Base-by-base conservation (phyloP, 192 early-diverging fungal genomes). In the Spizellomyces punctatus region DNA sequence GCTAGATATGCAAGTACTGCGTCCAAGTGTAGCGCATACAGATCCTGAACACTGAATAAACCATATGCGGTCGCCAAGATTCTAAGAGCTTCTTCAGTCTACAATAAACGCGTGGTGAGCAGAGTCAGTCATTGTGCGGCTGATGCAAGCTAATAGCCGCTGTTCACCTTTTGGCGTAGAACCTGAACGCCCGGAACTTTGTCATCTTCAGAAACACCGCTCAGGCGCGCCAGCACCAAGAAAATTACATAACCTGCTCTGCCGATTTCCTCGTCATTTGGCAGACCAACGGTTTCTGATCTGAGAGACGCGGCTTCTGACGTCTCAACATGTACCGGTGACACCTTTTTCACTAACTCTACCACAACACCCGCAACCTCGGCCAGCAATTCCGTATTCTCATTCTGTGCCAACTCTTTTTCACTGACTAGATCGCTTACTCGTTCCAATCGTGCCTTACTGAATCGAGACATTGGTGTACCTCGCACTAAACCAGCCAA, bases 401-500 rank as follows among this genome's bases (percentile, higher is more conserved):
- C 85, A 49, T 68, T 84, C 16, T 68, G 46, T 22, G 73, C 42
- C 14, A 83, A 43, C 36, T 87, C 85, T 16, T 54, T 47, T n/a
- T 83, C 83, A 14, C 57, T 14, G 14, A 87, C 64, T 1, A 66
- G 7, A 10, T 71, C 67, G 6, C 68, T 46, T 21, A 86, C 22
- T 10, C 57, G 19, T 43, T 66, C 50, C 22, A 75, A 8, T 64
- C 55, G 45, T 19, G 57, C 9, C 46, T 8, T 41, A 17, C 21
- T 27, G 76, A 50, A 9, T 10, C 54, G 42, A 12, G 60, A 17
- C 10, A 57, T 22, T 21, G 76, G 58, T n/a, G 78, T 74, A 7
- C 85, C 85, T 42, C 52, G n/a, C n/a, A 87, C 10, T 12, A 87
- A 60, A 0, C 46, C 73, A 4, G 27, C 46, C 22, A 87, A 64